Base-by-base conservation (phyloP, 2,329 filamentous ascomycete species). In the Ophiostoma sp. region DNA sequence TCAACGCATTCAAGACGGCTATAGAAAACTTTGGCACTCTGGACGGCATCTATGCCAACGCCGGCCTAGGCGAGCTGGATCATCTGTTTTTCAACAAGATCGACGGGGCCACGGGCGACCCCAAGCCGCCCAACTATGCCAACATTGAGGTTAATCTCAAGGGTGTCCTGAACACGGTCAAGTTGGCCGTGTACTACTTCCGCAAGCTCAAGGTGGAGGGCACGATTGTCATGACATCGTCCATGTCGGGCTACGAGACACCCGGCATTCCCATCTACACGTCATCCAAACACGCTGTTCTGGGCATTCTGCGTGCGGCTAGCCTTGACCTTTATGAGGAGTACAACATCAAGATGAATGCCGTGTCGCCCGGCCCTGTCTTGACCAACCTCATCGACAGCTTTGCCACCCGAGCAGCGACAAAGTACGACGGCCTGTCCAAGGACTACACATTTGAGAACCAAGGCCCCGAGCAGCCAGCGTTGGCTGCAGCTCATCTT, bases 271-370 rank as follows among this genome's bases (percentile, higher is more conserved):
- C 61, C n/a, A 66, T 66, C 39, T 66, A 66, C 36, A 66, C 61
- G 19, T 15, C 61, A 12, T 66, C 61, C 33, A 66, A 66, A 36
- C 61, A 66, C 19, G 61, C 33, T 8, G 61, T 66, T 2, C 31
- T 66, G 2, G 61, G 61, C 3, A 66, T 66, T 25, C n/a, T 66
- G 19, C 33, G 61, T 12, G 61, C 61, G 3, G 33, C 61, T 9
- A 42, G 39, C 9, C 61, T 66, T 11, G 61, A 66, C 9, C 36
- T 66, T 1, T 66, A 15, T n/a, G 61, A 66, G 7, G 61, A 66
- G 61, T 45, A 66, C 61, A 66, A 66, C 33, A 66, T 66, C 61
- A 66, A 66, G 61, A 66, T 66, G 61, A 66, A 66, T 36, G 61
- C 33, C n/a, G 61, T 66, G 3, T 42, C 61, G 61, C 61, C 61